phyloP scores from a whole-genome alignment of 2,329 filamentous ascomycete genomes.

The Macroventuria anomochaeta region DNA sequence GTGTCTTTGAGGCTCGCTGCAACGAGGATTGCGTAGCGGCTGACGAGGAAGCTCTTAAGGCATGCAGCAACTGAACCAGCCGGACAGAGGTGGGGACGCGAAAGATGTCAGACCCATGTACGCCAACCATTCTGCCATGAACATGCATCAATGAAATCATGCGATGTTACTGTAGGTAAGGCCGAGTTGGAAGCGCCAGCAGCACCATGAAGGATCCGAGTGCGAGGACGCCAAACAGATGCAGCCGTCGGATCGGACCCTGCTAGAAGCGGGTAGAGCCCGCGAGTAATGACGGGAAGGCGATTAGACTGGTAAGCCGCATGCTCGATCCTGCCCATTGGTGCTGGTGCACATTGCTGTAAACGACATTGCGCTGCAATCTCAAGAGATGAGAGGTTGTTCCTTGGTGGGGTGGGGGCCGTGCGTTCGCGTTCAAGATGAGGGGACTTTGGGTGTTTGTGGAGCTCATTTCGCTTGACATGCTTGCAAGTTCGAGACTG shows the following conservation, averaged over 20 bases:
- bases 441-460: conserved; percentile 35
- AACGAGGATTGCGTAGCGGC: conserved; percentile 5
- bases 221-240: conserved; percentile 17
- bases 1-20: not conserved
- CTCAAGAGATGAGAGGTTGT: conserved; percentile 41
- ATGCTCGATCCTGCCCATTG: conserved; percentile 8
- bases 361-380: conserved; percentile 42
- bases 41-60: conserved; percentile 1
- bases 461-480: conserved; percentile 50
- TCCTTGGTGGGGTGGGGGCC: conserved; percentile 35
- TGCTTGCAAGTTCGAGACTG: conserved; percentile 33
- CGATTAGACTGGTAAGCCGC: conserved; percentile 16
- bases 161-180: conserved; percentile 22
- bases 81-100: conserved; percentile 26
- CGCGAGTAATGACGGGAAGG: conserved; percentile 23
- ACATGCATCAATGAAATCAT: conserved; percentile 27
- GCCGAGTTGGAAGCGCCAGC: conserved; percentile 24
- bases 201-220: conserved; percentile 11
- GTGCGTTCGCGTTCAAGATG: conserved; percentile 40
- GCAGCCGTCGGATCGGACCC: conserved; percentile 25
- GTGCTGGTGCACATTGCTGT: conserved; percentile 4
- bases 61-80: conserved; percentile 22
- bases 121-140: conserved; percentile 29
- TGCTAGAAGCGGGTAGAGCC: conserved; percentile 23
- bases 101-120: conserved; percentile 13